Evolutionary conservation across 2,329 filamentous ascomycete genomes (phyloP).

Genomic region (Didymella glomerata): DNA sequence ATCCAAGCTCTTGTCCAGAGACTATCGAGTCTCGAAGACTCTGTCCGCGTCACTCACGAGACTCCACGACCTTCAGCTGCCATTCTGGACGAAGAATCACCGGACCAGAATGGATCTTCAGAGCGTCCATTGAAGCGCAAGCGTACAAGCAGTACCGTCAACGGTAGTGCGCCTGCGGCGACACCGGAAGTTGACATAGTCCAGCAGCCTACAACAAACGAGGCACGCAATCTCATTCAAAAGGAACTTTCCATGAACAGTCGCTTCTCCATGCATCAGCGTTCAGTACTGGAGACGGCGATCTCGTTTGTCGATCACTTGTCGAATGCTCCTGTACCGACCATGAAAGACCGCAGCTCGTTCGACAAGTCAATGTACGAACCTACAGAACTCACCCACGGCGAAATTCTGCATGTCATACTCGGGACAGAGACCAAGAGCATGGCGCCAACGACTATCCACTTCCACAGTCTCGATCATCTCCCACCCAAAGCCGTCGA

Average conservation of each 20-base stretch:
- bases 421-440: slow-evolving; percentile 34
- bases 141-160: slow-evolving; percentile 30
- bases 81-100: slow-evolving; percentile 5
- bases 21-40: slow-evolving; percentile 39
- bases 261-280: slow-evolving; percentile 37
- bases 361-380: slow-evolving; percentile 38
- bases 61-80: slow-evolving; percentile 10
- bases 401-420: slow-evolving; percentile 41
- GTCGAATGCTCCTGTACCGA: slow-evolving; percentile 33
- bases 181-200: slow-evolving; percentile 31
- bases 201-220: slow-evolving; percentile 33
- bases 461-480: slow-evolving; percentile 41
- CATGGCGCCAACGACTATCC: slow-evolving; percentile 24
- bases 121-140: slow-evolving; percentile 34
- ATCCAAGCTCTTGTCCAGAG: slow-evolving; percentile 42
- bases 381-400: slow-evolving; percentile 35
- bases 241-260: slow-evolving; percentile 43
- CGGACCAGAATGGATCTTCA: slow-evolving; percentile 15
- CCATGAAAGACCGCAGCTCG: slow-evolving; percentile 35
- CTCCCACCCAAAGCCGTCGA: slow-evolving; percentile 44
- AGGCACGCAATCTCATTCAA: slow-evolving; percentile 39
- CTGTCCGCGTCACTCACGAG: slow-evolving; percentile 29
- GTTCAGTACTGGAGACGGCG: slow-evolving; percentile 42
- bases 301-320: slow-evolving; percentile 45
- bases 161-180: slow-evolving; percentile 12